phyloP scores from a whole-genome alignment of 2,329 filamentous ascomycete species.

The Aspergillus sp. region DNA sequence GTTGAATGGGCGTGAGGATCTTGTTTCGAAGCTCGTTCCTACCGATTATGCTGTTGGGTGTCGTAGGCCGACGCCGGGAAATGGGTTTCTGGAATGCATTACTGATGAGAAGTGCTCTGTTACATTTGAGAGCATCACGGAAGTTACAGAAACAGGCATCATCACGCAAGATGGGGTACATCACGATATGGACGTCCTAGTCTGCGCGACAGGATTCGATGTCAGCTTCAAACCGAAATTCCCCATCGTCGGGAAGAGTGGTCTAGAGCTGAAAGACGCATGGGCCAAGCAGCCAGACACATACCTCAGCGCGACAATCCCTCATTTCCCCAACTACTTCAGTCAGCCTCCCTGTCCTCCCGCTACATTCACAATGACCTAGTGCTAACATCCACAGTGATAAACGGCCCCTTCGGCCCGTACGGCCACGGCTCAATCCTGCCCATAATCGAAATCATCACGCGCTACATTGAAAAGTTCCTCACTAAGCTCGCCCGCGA shows the following conservation, averaged over 20 bases:
- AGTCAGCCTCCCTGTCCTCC: background rate
- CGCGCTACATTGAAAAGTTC: constrained; percentile 4
- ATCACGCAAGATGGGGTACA: constrained; percentile 32
- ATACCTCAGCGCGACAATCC: background rate
- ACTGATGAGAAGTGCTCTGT: constrained; percentile 63
- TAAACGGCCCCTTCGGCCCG: constrained; percentile 27
- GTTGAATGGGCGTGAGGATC: constrained; percentile 32
- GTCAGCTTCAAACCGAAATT: background rate
- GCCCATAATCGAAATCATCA: constrained; percentile 29
- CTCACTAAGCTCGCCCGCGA: background rate
- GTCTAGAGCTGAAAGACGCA: background rate
- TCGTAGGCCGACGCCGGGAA: constrained; percentile 49
- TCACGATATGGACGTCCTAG: constrained; percentile 35
- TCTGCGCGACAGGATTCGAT: constrained; percentile 35
- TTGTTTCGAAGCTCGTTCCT: constrained; percentile 42
- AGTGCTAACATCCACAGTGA: background rate
- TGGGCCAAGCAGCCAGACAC: background rate
- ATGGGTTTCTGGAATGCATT: constrained; percentile 63
- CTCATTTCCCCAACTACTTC: background rate
- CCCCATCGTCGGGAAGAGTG: constrained; percentile 27
- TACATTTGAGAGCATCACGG: constrained; percentile 58
- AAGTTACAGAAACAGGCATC: constrained; percentile 31
- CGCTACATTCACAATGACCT: background rate
- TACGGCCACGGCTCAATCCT: constrained; percentile 34
- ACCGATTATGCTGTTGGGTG: constrained; percentile 44